These are phyloP conservation scores for Volvox reticuliferus DNA, from an alignment of 139 green algal genomes.

Conservation along the genomic window DNA sequence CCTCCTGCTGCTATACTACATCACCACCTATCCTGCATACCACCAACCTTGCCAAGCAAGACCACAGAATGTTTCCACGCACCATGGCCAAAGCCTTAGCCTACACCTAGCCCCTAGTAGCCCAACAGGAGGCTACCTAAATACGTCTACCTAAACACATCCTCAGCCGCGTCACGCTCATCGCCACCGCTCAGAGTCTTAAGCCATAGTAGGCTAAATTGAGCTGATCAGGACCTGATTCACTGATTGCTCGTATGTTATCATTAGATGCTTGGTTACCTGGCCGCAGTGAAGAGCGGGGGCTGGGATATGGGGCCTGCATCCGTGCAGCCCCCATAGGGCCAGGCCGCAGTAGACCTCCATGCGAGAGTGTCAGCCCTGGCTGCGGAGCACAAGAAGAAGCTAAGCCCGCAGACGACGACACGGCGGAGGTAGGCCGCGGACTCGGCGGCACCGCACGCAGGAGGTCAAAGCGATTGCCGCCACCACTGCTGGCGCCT, in stretches of 20 bases:
- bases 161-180: not conserved
- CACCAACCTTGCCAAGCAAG: no score
- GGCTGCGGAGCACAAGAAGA: not conserved
- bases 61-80: no score
- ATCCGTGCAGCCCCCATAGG: not conserved
- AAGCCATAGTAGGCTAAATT: conserved; percentile 14
- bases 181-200: not conserved
- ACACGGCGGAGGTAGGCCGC: not conserved
- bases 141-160: no score
- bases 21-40: no score
- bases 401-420: not conserved
- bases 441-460: not conserved
- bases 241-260: conserved; percentile 15
- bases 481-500: not conserved
- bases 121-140: no score
- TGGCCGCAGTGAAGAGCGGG: not conserved
- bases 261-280: not conserved
- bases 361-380: not conserved
- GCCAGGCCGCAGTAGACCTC: not conserved
- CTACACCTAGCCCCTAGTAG: no score
- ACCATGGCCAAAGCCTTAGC: no score
- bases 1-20: no score
- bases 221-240: not conserved
- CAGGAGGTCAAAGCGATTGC: not conserved
- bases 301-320: not conserved